Evolutionary conservation across 2,329 filamentous ascomycete species (phyloP).

Genomic region (Cladosporium sp.): DNA sequence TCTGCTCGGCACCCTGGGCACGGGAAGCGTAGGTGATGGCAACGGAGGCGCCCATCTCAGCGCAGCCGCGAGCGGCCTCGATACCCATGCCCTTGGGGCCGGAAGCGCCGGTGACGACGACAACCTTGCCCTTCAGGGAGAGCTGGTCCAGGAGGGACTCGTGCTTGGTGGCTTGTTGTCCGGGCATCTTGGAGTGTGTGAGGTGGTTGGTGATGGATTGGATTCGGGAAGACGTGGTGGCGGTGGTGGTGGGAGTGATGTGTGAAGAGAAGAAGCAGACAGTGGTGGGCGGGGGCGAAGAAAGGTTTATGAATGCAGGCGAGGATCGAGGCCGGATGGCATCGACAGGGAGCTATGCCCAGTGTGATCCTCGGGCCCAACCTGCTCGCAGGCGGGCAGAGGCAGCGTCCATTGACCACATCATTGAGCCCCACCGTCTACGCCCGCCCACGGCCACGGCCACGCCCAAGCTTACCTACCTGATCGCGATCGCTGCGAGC

Average conservation of each 20-base stretch:
- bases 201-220: conserved; percentile 10
- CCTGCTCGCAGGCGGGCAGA: neutral
- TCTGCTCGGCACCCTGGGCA: conserved; percentile 59
- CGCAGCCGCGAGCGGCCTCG: conserved; percentile 61
- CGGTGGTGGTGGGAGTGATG: neutral
- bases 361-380: conserved; percentile 6
- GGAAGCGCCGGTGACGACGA: conserved; percentile 50
- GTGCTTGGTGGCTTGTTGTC: conserved; percentile 51
- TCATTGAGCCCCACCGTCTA: conserved; percentile 12
- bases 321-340: neutral
- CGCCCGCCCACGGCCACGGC: neutral
- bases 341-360: conserved; percentile 1
- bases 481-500: conserved; percentile 7
- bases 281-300: neutral
- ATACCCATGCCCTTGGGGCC: conserved; percentile 66
- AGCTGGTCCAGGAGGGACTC: conserved; percentile 55
- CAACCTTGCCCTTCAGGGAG: conserved; percentile 51
- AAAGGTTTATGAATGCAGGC: conserved; percentile 13
- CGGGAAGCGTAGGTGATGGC: conserved; percentile 65
- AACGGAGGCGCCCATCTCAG: conserved; percentile 61
- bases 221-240: conserved; percentile 9
- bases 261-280: neutral
- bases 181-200: neutral
- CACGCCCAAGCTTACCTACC: conserved; percentile 10
- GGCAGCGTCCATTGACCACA: conserved; percentile 1